phyloP scores from a whole-genome alignment of 2,329 filamentous ascomycete species.

The Rhinocladiella similis region DNA sequence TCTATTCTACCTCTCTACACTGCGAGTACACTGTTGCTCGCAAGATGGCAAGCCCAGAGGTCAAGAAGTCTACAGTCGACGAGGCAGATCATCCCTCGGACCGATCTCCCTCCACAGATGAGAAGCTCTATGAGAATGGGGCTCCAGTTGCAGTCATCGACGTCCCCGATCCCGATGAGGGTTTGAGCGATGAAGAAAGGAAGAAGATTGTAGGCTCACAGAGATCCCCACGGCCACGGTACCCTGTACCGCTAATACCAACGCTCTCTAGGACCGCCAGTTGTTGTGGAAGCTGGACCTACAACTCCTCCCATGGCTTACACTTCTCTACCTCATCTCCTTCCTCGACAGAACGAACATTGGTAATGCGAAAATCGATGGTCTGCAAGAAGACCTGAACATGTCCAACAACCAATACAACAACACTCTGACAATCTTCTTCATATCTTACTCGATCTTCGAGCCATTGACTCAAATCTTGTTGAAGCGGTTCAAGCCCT shows the following conservation, averaged over 20 bases:
- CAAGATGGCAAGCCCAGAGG: not conserved
- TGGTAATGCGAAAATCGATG: conserved; percentile 67
- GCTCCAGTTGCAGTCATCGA: conserved; percentile 12
- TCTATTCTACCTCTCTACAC: too few relatives aligned
- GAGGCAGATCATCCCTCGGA: not conserved
- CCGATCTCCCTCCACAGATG: conserved; percentile 11
- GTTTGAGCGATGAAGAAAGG: conserved; percentile 63
- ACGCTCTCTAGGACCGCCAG: conserved; percentile 39
- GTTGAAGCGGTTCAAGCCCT: conserved; percentile 73
- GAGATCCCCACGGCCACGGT: not conserved
- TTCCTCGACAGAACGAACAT: conserved; percentile 63
- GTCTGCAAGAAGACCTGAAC: conserved; percentile 58
- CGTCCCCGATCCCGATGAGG: conserved; percentile 60
- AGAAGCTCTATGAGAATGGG: conserved; percentile 20
- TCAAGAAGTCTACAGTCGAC: not conserved
- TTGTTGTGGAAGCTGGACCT: conserved; percentile 48
- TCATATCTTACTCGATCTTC: conserved; percentile 78
- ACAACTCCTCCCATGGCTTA: conserved; percentile 48
- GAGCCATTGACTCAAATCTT: conserved; percentile 75
- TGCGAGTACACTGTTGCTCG: too few relatives aligned
- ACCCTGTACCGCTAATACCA: not conserved
- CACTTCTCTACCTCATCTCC: conserved; percentile 45
- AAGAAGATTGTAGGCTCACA: conserved; percentile 55
- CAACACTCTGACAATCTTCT: conserved; percentile 76
- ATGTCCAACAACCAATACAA: conserved; percentile 71